Evolutionary conservation across 2,329 filamentous ascomycete genomes (phyloP).

Genomic region (Phialemoniopsis sp.): DNA sequence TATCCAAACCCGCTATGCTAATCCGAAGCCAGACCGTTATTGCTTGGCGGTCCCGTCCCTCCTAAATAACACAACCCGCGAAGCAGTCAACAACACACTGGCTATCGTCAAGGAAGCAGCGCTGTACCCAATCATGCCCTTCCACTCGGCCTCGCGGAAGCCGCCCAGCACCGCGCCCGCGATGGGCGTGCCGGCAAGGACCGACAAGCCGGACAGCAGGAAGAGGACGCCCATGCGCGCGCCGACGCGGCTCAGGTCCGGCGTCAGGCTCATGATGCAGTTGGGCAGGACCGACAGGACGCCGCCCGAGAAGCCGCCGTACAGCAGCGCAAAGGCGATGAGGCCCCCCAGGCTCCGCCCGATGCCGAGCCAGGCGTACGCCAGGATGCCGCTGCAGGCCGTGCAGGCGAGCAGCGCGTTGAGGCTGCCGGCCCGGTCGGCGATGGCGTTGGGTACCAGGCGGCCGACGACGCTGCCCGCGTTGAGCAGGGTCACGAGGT

Average conservation of each 20-base stretch:
- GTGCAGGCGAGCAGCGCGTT: constrained; percentile 29
- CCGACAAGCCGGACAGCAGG: constrained; percentile 32
- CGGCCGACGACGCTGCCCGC: constrained; percentile 40
- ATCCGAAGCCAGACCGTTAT: no score
- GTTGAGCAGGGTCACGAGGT: constrained; percentile 37
- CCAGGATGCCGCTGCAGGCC: constrained; percentile 25
- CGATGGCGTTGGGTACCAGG: constrained; percentile 36
- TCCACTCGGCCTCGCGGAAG: constrained; percentile 20
- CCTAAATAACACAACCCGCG: constrained; percentile 17
- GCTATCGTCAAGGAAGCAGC: constrained; percentile 21
- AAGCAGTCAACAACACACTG: constrained; percentile 10
- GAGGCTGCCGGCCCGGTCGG: constrained; percentile 35
- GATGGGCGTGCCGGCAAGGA: constrained; percentile 46
- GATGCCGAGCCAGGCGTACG: constrained; percentile 35
- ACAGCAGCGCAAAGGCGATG: constrained; percentile 35
- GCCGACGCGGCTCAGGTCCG: constrained; percentile 29
- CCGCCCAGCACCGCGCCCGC: constrained; percentile 40
- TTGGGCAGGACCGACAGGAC: constrained; percentile 30
- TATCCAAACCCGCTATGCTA: no score
- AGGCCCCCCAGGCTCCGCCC: constrained; percentile 23
- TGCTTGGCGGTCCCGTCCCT: constrained; percentile 6
- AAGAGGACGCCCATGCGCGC: constrained; percentile 38
- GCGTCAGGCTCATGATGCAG: constrained; percentile 28
- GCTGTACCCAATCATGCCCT: constrained; percentile 23
- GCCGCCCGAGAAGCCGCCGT: constrained; percentile 41